Conservation (phyloP, 2,329 filamentous ascomycete genomes). For the Rasamsonia emersonii region DNA sequence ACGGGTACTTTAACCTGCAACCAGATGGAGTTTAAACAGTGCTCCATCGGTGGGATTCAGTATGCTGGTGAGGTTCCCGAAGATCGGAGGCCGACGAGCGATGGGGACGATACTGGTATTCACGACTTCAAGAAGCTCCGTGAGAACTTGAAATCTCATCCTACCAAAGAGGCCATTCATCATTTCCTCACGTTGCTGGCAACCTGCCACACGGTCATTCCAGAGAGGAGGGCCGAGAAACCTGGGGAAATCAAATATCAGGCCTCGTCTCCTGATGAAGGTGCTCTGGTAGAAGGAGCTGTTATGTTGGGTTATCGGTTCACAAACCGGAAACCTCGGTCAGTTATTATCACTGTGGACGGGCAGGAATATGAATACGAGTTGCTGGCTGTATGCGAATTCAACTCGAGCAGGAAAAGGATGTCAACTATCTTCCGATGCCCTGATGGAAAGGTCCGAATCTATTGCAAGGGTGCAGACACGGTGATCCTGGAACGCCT, state of each 20-base stretch:
- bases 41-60: slow-evolving; percentile 84
- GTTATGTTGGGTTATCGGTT: slow-evolving; percentile 81
- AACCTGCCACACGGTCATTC: slow-evolving; percentile 95
- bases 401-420: slow-evolving; percentile 93
- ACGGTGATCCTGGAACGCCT: slow-evolving; percentile 94
- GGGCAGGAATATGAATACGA: slow-evolving; percentile 75
- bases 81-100: slow-evolving; percentile 72
- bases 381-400: slow-evolving; percentile 92
- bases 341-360: slow-evolving; percentile 72
- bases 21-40: slow-evolving; percentile 97
- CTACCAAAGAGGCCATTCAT: slow-evolving; percentile 54
- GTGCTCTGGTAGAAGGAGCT: slow-evolving; percentile 90
- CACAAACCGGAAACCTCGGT: slow-evolving; percentile 76
- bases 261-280: slow-evolving; percentile 93
- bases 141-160: slow-evolving; percentile 58
- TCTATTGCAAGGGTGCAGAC: slow-evolving; percentile 94
- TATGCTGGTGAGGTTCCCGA: slow-evolving; percentile 90
- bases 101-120: slow-evolving; percentile 68
- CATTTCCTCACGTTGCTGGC: slow-evolving; percentile 82
- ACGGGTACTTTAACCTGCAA: slow-evolving; percentile 97
- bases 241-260: slow-evolving; percentile 87
- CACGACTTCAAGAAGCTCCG: slow-evolving; percentile 72
- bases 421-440: slow-evolving; percentile 98
- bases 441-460: slow-evolving; percentile 86
- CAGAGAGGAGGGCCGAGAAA: slow-evolving; percentile 72